Evolutionary conservation across 345 rosid species (phyloP).

Genomic region (Hirschfeldia incana): DNA sequence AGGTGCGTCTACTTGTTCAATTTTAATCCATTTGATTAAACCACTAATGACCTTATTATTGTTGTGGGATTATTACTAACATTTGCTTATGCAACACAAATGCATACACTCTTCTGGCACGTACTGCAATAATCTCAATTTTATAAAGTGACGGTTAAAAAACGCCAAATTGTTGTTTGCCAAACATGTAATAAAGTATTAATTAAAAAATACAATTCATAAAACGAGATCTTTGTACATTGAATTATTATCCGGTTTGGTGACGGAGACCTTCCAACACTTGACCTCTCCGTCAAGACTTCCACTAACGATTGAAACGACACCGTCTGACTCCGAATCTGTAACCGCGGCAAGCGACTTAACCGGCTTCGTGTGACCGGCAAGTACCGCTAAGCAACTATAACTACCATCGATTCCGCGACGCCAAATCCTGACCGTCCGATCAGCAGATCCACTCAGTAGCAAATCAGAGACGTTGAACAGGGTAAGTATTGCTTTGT

Average conservation of each 20-base stretch:
- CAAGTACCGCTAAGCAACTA: slow-evolving; percentile 64
- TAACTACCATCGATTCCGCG: slow-evolving; percentile 57
- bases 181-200: neutral
- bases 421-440: slow-evolving; percentile 83
- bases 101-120: neutral
- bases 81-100: neutral
- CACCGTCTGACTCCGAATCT: slow-evolving; percentile 45
- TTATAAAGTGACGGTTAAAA: slow-evolving; percentile 20
- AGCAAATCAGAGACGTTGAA: slow-evolving; percentile 57
- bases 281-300: slow-evolving; percentile 78
- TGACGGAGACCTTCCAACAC: slow-evolving; percentile 61
- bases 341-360: slow-evolving; percentile 65
- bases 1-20: slow-evolving; percentile 5
- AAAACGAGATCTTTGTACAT: slow-evolving; percentile 11
- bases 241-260: slow-evolving; percentile 36
- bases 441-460: slow-evolving; percentile 86
- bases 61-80: neutral
- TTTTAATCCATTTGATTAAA: neutral
- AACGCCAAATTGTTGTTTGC: slow-evolving; percentile 21
- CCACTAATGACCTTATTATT: neutral
- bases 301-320: slow-evolving; percentile 63
- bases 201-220: slow-evolving; percentile 1
- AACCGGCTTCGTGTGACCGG: slow-evolving; percentile 75
- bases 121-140: slow-evolving; percentile 3
- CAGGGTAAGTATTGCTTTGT: slow-evolving; percentile 66